Evolutionary conservation across 352 stramenopile species (phyloP), one percentile per base, ranked within the genome.

Genomic region (Thalassiosira mediterranea): DNA sequence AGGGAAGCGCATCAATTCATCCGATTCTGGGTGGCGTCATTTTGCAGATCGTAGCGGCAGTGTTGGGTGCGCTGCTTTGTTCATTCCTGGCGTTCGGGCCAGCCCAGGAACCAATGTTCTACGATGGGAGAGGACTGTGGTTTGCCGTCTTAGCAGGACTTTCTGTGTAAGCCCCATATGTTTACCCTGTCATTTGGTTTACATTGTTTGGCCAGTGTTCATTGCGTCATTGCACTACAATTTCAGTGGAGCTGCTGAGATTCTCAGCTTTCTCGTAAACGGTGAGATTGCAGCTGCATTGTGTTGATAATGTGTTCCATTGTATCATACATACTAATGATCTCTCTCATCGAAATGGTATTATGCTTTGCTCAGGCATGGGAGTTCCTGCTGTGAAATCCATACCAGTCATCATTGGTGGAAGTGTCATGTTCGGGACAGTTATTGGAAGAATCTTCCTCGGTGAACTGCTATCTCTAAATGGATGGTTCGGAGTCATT

Each of bases 381-480:
- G 83, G 83, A 25, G 83, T 90, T 1, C 77, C 72, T 47, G 83
- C 79, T 3, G 81, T 73, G 25, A 74, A 88, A 66, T 68, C 49
- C 28, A 88, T 90, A 40, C 63, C 72, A 21, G 46, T 81, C n/a
- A 66, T 81, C 19, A 76, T 81, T 38, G 64, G 64, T 48, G 83
- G 83, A 4, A 76, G 47, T 4, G 83, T 90, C 26, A 37, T 90
- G n/a, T 84, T 88, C 71, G 83, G 83, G 26, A 71, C 67, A 2
- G 44, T 85, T 28, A 47, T 90, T 19, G 83, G 83, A 42, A 19
- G 40, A 10, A 21, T 81, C 1, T 49, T 74, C 21, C 57, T 90
- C 52, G 25, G 64, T 19, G 83, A 90, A 72, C 54, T 42, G 0
- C 31, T 89, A 26, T 65, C 58, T 7, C 49, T 44, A 1, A 49